A percentile compares a stretch with the other conserved stretches of the same genome.
Evolutionary conservation across 2,329 filamentous ascomycete species (phyloP).

Genomic region (Nemania diffusa): DNA sequence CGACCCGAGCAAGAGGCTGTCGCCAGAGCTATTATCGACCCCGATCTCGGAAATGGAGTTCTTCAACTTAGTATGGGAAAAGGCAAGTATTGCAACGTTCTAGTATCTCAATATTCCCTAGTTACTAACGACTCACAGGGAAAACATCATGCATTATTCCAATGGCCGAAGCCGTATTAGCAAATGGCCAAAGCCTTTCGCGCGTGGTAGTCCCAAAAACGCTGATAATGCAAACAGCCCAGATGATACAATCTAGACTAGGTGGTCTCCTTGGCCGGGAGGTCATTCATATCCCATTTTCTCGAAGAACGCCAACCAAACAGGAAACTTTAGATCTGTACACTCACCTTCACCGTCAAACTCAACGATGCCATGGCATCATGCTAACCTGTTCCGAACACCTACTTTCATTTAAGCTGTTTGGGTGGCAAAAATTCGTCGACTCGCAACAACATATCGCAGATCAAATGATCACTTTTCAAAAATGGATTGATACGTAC

Average conservation of each 20-base stretch:
- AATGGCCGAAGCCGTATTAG: conserved; percentile 60
- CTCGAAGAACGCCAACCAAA: conserved; percentile 58
- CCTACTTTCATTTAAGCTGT: conserved; percentile 71
- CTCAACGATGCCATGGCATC: conserved; percentile 58
- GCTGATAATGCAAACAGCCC: conserved; percentile 66
- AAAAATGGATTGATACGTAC: conserved; percentile 59
- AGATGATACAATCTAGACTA: conserved; percentile 64
- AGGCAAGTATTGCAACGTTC: conserved; percentile 37
- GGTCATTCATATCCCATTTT: conserved; percentile 68
- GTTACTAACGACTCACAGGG: conserved; percentile 50
- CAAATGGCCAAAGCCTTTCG: conserved; percentile 58
- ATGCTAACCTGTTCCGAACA: conserved; percentile 72
- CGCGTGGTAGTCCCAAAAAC: conserved; percentile 68
- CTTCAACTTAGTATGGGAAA: conserved; percentile 76
- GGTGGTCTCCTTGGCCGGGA: conserved; percentile 65
- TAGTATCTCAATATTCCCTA: background rate
- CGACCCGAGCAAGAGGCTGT: conserved; percentile 71
- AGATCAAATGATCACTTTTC: conserved; percentile 59
- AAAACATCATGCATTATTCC: conserved; percentile 70
- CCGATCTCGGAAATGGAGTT: conserved; percentile 66
- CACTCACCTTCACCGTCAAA: conserved; percentile 51
- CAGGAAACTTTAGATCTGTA: conserved; percentile 52
- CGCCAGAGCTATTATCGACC: conserved; percentile 68
- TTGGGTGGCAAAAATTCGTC: conserved; percentile 66
- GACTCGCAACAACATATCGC: conserved; percentile 57